These are phyloP conservation scores for Camelina hispida DNA, from an alignment of 345 rosid genomes.

Conservation along the genomic window DNA sequence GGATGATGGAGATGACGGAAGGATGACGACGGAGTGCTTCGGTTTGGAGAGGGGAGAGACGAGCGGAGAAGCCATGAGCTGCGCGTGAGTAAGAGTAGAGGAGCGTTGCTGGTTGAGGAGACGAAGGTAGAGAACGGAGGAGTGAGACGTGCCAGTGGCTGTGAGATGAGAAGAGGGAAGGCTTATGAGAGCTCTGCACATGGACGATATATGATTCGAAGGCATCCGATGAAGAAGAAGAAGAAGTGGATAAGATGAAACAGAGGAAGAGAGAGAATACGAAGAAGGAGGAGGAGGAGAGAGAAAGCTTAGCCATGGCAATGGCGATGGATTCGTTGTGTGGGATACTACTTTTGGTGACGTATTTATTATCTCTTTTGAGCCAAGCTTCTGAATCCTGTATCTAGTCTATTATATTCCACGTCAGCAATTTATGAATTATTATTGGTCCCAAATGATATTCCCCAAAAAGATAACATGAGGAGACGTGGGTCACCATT, in stretches of 20 bases:
- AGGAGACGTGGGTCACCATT: constrained; percentile 43
- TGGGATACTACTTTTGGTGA: not conserved
- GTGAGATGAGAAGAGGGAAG: constrained; percentile 64
- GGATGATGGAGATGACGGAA: constrained; percentile 66
- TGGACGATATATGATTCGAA: constrained; percentile 66
- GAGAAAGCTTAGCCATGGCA: constrained; percentile 39
- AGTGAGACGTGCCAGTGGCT: constrained; percentile 71
- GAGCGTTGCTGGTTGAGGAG: constrained; percentile 57
- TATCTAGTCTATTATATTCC: constrained; percentile 24
- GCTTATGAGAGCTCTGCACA: constrained; percentile 64
- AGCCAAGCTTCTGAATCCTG: constrained; percentile 10
- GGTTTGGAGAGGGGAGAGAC: constrained; percentile 60
- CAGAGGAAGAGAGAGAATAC: constrained; percentile 40
- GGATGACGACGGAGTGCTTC: constrained; percentile 49
- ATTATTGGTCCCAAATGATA: constrained; percentile 33
- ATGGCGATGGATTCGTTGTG: constrained; percentile 31
- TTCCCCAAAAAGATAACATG: constrained; percentile 13
- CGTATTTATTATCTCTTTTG: constrained; percentile 16
- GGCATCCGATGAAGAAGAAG: constrained; percentile 33
- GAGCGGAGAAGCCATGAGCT: constrained; percentile 80
- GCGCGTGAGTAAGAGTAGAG: constrained; percentile 73
- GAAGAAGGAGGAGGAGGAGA: constrained; percentile 33
- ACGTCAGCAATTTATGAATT: constrained; percentile 32
- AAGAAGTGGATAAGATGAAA: constrained; percentile 20
- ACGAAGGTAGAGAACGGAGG: constrained; percentile 63